A percentile compares a stretch with the other conserved stretches of the same genome.
These are phyloP conservation scores for Phaffomyces opuntiae DNA, from an alignment of 805 yeast species.

Conservation along the genomic window DNA sequence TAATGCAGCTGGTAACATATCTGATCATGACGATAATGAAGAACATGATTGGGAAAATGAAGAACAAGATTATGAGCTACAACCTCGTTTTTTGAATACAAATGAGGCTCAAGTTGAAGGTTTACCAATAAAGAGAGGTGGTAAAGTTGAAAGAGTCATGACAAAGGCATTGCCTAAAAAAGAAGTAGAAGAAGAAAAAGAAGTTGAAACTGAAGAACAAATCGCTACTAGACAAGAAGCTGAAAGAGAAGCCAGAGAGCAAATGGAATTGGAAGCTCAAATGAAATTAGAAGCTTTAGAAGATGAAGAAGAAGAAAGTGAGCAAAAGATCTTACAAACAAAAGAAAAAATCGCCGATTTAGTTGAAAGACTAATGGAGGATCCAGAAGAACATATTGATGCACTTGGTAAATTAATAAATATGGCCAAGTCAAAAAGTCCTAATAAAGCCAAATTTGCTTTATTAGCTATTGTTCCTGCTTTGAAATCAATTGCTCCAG, in stretches of 20 bases:
- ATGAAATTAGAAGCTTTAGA: constrained; percentile 23
- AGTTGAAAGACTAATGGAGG: constrained; percentile 73
- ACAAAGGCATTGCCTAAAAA: constrained; percentile 15
- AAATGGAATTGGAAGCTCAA: constrained; percentile 22
- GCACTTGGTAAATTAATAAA: constrained; percentile 58
- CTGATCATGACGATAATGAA: constrained; percentile 2
- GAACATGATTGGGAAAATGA: constrained; percentile 49
- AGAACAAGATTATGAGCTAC: constrained; percentile 72
- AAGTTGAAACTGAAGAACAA: constrained; percentile 14
- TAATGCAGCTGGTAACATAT: constrained; percentile 6
- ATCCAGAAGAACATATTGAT: constrained; percentile 79
- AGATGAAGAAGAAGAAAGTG: constrained; percentile 26
- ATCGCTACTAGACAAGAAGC: constrained; percentile 12
- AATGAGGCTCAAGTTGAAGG: constrained; percentile 51
- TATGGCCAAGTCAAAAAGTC: constrained; percentile 62
- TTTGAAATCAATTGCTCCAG: constrained; percentile 80
- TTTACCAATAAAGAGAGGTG: constrained; percentile 76
- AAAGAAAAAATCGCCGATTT: constrained; percentile 81
- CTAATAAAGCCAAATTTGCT: constrained; percentile 62
- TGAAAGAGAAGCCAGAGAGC: constrained; percentile 22
- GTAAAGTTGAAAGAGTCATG: constrained; percentile 63
- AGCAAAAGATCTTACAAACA: constrained; percentile 48
- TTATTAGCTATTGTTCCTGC: constrained; percentile 76
- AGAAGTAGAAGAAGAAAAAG: constrained; percentile 11
- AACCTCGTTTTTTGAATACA: constrained; percentile 51